Conservation (phyloP, 441 rosid genomes). For the Gossypium aridum region DNA sequence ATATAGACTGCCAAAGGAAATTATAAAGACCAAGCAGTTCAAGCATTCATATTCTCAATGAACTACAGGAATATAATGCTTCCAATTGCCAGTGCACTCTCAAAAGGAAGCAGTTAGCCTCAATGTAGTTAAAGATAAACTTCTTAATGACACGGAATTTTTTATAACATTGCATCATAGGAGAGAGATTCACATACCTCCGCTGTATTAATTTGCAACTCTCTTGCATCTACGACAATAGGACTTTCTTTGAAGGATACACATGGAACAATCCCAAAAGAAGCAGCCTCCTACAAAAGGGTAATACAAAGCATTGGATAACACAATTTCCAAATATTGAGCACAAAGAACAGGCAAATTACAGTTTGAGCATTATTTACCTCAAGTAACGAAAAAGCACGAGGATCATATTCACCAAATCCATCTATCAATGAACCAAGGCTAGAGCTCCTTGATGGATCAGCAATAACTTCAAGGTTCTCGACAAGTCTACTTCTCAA, state of each 20-base stretch:
- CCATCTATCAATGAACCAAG: constrained; percentile 75
- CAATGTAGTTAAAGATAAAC: neutral
- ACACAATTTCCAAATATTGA: constrained; percentile 8
- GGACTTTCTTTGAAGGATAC: constrained; percentile 62
- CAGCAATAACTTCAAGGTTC: constrained; percentile 45
- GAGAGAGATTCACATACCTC: constrained; percentile 39
- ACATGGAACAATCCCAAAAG: constrained; percentile 58
- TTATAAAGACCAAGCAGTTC: constrained; percentile 3
- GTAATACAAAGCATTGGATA: constrained; percentile 11
- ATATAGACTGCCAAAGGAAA: neutral
- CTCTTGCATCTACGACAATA: constrained; percentile 56
- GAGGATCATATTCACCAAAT: constrained; percentile 91
- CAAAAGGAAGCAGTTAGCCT: neutral
- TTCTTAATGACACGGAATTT: neutral
- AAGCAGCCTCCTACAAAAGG: constrained; percentile 67
- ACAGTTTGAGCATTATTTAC: constrained; percentile 25
- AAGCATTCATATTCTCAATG: neutral
- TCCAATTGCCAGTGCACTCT: neutral
- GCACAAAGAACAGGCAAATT: constrained; percentile 8
- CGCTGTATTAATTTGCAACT: constrained; percentile 46
- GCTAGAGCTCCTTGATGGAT: constrained; percentile 43
- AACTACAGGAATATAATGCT: neutral
- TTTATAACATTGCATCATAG: neutral
- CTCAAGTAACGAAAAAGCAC: constrained; percentile 86
- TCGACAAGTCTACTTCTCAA: constrained; percentile 60